phyloP scores from a whole-genome alignment of 2,329 filamentous ascomycete genomes.

The Dothistroma pini region DNA sequence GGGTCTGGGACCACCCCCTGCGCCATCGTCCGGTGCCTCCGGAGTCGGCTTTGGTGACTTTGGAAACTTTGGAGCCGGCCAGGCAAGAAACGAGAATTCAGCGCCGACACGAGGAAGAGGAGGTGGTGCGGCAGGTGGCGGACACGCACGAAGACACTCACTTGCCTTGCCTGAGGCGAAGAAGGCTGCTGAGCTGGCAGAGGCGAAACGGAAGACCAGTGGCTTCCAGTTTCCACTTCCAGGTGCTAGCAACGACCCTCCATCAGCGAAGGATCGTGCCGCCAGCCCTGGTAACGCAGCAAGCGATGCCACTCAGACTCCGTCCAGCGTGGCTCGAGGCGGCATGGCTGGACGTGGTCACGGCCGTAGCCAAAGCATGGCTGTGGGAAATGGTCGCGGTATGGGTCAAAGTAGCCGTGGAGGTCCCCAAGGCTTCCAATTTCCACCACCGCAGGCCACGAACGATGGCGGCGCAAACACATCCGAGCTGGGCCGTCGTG shows the following conservation, averaged over 20 bases:
- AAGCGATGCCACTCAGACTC: constrained; percentile 18
- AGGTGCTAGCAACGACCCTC: constrained; percentile 53
- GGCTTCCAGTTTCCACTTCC: constrained; percentile 92
- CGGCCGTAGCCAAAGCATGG: constrained; percentile 86
- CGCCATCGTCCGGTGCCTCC: constrained; percentile 82
- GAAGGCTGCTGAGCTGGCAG: constrained; percentile 92
- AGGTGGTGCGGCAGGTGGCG: constrained; percentile 63
- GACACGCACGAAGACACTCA: constrained; percentile 91
- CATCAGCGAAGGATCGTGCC: constrained; percentile 50
- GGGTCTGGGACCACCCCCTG: constrained; percentile 72
- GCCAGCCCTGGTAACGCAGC: constrained; percentile 52
- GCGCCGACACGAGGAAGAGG: constrained; percentile 67
- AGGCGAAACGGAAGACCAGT: constrained; percentile 92
- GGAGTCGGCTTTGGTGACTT: constrained; percentile 76
- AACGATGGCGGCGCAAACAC: constrained; percentile 49
- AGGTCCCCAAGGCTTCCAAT: constrained; percentile 66
- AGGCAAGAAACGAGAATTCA: constrained; percentile 60
- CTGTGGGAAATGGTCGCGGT: constrained; percentile 65
- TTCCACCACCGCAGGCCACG: constrained; percentile 49
- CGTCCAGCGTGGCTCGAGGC: constrained; percentile 31
- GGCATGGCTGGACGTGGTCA: constrained; percentile 46
- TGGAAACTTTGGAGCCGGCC: constrained; percentile 44
- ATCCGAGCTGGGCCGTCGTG: constrained; percentile 69
- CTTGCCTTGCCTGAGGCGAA: constrained; percentile 92
- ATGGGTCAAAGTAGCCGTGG: constrained; percentile 56